Evolutionary conservation across 2,329 filamentous ascomycete genomes (phyloP).

Genomic region (Mollisiaceae sp.): DNA sequence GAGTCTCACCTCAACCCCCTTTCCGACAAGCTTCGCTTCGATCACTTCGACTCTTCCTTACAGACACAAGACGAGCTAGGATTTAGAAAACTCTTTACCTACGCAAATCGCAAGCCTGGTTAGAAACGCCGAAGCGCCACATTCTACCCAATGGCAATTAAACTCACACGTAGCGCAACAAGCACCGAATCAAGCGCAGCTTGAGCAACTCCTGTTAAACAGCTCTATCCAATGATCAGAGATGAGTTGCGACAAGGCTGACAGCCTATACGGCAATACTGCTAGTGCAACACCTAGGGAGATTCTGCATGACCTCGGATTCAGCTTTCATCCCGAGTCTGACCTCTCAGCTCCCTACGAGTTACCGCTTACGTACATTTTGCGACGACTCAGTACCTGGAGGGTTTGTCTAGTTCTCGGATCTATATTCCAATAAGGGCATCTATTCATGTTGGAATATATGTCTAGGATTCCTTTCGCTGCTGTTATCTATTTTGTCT

Average conservation of each 20-base stretch:
- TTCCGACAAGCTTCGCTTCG: background rate
- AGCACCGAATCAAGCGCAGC: background rate
- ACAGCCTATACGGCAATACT: background rate
- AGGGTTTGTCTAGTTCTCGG: background rate
- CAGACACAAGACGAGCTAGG: no score
- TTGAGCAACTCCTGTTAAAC: background rate
- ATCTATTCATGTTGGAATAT: background rate
- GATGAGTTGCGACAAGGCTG: background rate
- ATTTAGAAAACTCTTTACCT: no score
- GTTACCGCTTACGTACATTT: slow-evolving; percentile 8
- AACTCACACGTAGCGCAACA: background rate
- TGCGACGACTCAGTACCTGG: background rate
- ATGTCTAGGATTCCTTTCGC: background rate
- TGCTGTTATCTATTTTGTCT: background rate
- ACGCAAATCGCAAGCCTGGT: no score
- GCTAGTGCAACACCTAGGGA: background rate
- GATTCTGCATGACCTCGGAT: slow-evolving; percentile 6
- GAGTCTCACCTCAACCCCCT: background rate
- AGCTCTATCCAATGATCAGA: background rate
- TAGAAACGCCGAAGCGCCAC: no score
- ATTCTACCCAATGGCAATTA: no score
- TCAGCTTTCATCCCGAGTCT: background rate
- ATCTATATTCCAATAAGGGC: background rate
- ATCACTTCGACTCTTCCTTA: no score
- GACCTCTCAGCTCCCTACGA: background rate